Percentiles rank a stretch among this genome's conserved stretches.
Evolutionary conservation across 1,284 basidiomycete genomes (phyloP).

Genomic region (Tausonia pullulans): DNA sequence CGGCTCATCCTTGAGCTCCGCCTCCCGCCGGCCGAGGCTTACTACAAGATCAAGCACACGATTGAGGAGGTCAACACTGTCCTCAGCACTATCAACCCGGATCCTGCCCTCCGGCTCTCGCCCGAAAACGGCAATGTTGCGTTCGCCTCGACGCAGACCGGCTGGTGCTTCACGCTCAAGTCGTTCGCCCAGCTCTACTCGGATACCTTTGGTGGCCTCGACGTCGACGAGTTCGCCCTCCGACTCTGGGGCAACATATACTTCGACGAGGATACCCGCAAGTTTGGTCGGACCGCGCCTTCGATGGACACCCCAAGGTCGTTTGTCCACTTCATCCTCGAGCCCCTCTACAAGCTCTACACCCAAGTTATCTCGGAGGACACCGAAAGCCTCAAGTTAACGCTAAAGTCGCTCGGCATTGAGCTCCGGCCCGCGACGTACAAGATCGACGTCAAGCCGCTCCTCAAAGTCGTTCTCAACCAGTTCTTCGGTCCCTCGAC

Average conservation of each 20-base stretch:
- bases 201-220: constrained; percentile 62
- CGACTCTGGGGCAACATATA: constrained; percentile 98
- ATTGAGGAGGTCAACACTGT: constrained; percentile 97
- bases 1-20: constrained; percentile 91
- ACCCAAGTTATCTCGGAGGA: constrained; percentile 76
- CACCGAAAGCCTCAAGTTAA: constrained; percentile 66
- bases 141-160: constrained; percentile 93
- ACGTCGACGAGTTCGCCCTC: constrained; percentile 51
- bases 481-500: constrained; percentile 89
- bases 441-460: constrained; percentile 94
- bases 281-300: constrained; percentile 73
- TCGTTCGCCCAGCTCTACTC: constrained; percentile 97
- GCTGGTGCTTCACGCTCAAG: constrained; percentile 89
- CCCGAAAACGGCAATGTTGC: constrained; percentile 95
- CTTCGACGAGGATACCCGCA: constrained; percentile 67
- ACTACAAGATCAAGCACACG: constrained; percentile 97
- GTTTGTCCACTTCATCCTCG: constrained; percentile 94
- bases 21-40: constrained; percentile 89
- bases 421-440: constrained; percentile 83
- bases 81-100: constrained; percentile 79
- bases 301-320: constrained; percentile 73
- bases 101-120: constrained; percentile 74
- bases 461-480: constrained; percentile 83
- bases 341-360: constrained; percentile 96
- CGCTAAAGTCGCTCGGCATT: constrained; percentile 71